Base-by-base conservation (phyloP, 1,139 yeast genomes). In the Pichia sp. region DNA sequence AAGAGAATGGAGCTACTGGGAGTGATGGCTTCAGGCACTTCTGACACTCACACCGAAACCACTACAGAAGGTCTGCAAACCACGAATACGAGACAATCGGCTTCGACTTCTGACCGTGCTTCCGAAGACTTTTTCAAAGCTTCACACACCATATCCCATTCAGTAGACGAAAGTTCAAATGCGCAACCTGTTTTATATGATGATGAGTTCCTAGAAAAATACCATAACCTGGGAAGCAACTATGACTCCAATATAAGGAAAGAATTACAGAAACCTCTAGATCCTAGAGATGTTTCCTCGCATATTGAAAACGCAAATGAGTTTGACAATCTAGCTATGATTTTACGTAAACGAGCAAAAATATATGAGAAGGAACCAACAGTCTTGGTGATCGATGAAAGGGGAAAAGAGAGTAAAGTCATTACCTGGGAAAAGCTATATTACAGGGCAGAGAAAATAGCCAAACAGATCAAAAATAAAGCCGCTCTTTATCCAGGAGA, bases 341-440 rank as follows among this genome's bases (percentile, higher is more conserved):
- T 91, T 33, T 73, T 93, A 59, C 76, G 92, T 45, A 83, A 83
- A 56, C 73, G 99, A 43, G 95, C 92, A 1, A 75, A 77, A 29
- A 71, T 80, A 1, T 84, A 84, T 63, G 83, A 83, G 46, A 74
- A 80, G 29, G 92, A 88, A 58, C 76, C 78, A 20, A 97, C 97
- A 0, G 77, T 93, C 52, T 71, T 85, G 47, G 80, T 84, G 3
- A 73, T 93, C 33, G 97, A 91, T 65, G 68, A 79, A 4, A 86
- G 81, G 63, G 97, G 97, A 5, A 92, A 89, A 67, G 98, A 92
- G 66, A 75, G 80, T 0, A 78, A 79, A 31, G 71, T 85, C 0
- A 86, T 93, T 12, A 78, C 93, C 0, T 95, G 99, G 99, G 97
- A 90, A 59, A 92, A 90, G 66, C 74, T 95, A 24, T 88, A 90